Evolutionary conservation across 2,329 filamentous ascomycete genomes (phyloP).

Genomic region (Juglanconis oblonga): DNA sequence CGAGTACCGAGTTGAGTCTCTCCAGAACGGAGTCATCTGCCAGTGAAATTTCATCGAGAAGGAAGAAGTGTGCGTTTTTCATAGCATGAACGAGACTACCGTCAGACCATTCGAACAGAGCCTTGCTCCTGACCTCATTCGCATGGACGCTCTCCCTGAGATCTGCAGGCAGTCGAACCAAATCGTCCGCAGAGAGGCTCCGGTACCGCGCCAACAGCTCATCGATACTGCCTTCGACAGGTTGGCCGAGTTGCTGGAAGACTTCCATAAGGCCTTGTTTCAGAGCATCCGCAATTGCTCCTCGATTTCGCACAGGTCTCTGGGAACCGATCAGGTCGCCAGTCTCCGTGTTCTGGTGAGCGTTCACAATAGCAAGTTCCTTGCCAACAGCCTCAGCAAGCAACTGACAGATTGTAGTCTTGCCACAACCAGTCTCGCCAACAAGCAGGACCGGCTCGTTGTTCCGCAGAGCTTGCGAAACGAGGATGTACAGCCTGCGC

Average conservation of each 20-base stretch:
- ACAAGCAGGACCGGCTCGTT: constrained; percentile 93
- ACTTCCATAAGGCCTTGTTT: constrained; percentile 55
- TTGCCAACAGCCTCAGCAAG: constrained; percentile 77
- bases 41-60: constrained; percentile 96
- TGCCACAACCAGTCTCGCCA: constrained; percentile 95
- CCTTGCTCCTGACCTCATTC: constrained; percentile 65
- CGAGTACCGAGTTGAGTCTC: constrained; percentile 91
- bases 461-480: constrained; percentile 81
- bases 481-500: constrained; percentile 84
- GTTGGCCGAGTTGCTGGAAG: constrained; percentile 37
- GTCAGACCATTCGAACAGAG: constrained; percentile 94
- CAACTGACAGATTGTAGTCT: constrained; percentile 93
- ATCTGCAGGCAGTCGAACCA: constrained; percentile 44
- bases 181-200: constrained; percentile 41
- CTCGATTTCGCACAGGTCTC: constrained; percentile 82
- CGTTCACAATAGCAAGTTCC: constrained; percentile 85
- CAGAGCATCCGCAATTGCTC: constrained; percentile 66
- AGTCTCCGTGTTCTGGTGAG: constrained; percentile 97
- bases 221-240: constrained; percentile 43
- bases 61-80: constrained; percentile 83
- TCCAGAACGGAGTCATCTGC: constrained; percentile 97
- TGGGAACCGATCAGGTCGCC: constrained; percentile 96
- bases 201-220: constrained; percentile 60
- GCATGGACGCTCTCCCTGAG: constrained; percentile 45
- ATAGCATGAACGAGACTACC: constrained; percentile 92